These are phyloP conservation scores for Monilinia fructicola DNA, from an alignment of 2,329 filamentous ascomycete species.

Conservation along the genomic window DNA sequence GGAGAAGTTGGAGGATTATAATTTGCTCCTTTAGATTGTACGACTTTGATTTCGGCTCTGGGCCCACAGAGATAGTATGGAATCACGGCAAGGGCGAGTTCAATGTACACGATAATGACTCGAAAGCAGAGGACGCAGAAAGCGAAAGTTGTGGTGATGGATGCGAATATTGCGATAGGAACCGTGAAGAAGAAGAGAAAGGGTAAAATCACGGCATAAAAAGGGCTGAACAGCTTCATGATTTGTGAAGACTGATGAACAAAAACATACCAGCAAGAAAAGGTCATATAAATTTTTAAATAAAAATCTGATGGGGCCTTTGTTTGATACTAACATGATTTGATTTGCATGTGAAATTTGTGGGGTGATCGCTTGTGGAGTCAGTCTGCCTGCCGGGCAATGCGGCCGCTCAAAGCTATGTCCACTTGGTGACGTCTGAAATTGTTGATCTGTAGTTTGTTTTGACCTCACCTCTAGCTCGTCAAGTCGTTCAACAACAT, in stretches of 20 bases:
- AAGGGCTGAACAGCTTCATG: slow-evolving; percentile 56
- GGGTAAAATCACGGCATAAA: slow-evolving; percentile 59
- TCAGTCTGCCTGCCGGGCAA: background rate
- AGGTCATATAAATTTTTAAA: background rate
- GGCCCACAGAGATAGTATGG: slow-evolving; percentile 52
- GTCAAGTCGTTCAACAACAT: background rate
- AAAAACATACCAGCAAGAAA: background rate
- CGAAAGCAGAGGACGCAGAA: slow-evolving; percentile 61
- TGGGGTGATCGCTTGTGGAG: slow-evolving; percentile 3
- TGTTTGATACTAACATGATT: background rate
- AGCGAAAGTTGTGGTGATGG: slow-evolving; percentile 61
- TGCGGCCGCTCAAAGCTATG: slow-evolving; percentile 5
- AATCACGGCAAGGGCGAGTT: slow-evolving; percentile 58
- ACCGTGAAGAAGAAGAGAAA: slow-evolving; percentile 62
- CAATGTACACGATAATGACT: slow-evolving; percentile 61
- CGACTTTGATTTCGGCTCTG: slow-evolving; percentile 5
- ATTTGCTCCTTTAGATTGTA: slow-evolving; percentile 9
- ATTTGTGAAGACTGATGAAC: slow-evolving; percentile 13
- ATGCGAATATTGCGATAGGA: slow-evolving; percentile 62
- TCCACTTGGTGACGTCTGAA: background rate
- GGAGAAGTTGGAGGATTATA: slow-evolving; percentile 20
- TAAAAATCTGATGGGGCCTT: slow-evolving; percentile 6
- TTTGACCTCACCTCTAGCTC: slow-evolving; percentile 16
- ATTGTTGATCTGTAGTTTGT: background rate
- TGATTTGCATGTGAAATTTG: slow-evolving; percentile 18